Conservation (phyloP, 2,329 filamentous ascomycete species). For the Diaporthe citrichinensis region DNA sequence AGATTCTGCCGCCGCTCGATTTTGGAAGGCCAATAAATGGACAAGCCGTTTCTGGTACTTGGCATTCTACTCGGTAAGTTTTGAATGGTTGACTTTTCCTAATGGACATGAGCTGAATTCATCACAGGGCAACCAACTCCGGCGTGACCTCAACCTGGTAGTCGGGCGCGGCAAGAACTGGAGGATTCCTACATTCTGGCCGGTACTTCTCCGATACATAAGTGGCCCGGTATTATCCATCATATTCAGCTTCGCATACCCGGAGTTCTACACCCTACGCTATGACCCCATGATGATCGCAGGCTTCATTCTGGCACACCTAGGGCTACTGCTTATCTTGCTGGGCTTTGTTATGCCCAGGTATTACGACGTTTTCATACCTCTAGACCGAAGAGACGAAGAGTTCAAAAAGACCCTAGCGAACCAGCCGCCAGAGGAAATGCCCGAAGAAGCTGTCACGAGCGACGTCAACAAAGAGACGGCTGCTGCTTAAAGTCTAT, state of each 20-base stretch:
- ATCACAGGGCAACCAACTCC: conserved; percentile 67
- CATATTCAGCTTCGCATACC: conserved; percentile 66
- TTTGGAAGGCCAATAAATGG: conserved; percentile 57
- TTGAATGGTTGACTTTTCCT: neutral
- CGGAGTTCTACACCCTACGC: conserved; percentile 61
- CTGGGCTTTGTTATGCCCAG: conserved; percentile 65
- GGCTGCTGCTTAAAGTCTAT: neutral
- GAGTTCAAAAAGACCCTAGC: neutral
- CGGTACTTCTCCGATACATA: conserved; percentile 64
- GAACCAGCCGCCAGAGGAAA: conserved; percentile 22
- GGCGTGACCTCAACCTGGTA: conserved; percentile 67
- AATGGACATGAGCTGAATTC: neutral
- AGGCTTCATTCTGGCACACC: conserved; percentile 63
- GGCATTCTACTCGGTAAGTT: conserved; percentile 69
- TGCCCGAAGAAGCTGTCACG: neutral
- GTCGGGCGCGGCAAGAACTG: conserved; percentile 69
- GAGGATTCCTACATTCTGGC: conserved; percentile 67
- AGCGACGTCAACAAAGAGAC: neutral
- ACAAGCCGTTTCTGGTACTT: conserved; percentile 65
- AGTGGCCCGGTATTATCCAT: conserved; percentile 65
- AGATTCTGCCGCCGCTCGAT: conserved; percentile 54
- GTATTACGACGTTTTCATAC: conserved; percentile 68
- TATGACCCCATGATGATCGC: conserved; percentile 66
- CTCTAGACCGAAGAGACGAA: conserved; percentile 59
- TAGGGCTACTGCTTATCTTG: conserved; percentile 61